Conservation (phyloP, 202 grass and related monocot species). For the Setaria italica region DNA sequence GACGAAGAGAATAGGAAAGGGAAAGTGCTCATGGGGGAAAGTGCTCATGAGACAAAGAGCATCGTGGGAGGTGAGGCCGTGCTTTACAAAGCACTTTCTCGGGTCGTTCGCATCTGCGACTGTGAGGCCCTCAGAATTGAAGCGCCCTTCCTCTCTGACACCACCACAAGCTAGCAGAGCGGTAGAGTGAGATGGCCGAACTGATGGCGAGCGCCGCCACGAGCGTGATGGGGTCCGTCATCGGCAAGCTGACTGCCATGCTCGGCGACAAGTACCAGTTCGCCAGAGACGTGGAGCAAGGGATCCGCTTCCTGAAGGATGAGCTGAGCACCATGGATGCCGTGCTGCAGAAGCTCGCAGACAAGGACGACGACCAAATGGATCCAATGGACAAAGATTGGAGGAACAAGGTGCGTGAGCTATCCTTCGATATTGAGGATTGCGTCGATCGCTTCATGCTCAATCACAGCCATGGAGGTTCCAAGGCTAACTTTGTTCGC, state of each 20-base stretch:
- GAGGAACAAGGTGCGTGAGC: constrained; percentile 34
- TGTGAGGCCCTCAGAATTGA: no score
- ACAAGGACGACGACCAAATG: not conserved
- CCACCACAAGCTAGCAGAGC: no score
- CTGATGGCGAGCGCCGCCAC: not conserved
- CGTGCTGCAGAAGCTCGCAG: not conserved
- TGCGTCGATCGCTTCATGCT: not conserved
- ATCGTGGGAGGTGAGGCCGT: no score
- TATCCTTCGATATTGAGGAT: not conserved
- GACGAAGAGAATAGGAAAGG: no score
- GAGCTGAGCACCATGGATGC: not conserved
- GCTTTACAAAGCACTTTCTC: no score
- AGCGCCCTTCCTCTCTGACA: no score
- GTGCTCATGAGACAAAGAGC: no score
- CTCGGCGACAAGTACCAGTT: not conserved
- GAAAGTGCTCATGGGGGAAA: no score
- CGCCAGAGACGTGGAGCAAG: not conserved
- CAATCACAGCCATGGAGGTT: not conserved
- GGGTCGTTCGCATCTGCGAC: no score
- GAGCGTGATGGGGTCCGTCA: not conserved
- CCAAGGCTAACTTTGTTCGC: not conserved
- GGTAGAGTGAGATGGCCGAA: not conserved
- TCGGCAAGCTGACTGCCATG: not conserved
- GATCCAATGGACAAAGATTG: not conserved
- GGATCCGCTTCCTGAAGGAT: not conserved